Percentiles rank a stretch among this genome's conserved stretches.
phyloP scores from a whole-genome alignment of 257 asterid genomes.

The Sherardia arvensis region DNA sequence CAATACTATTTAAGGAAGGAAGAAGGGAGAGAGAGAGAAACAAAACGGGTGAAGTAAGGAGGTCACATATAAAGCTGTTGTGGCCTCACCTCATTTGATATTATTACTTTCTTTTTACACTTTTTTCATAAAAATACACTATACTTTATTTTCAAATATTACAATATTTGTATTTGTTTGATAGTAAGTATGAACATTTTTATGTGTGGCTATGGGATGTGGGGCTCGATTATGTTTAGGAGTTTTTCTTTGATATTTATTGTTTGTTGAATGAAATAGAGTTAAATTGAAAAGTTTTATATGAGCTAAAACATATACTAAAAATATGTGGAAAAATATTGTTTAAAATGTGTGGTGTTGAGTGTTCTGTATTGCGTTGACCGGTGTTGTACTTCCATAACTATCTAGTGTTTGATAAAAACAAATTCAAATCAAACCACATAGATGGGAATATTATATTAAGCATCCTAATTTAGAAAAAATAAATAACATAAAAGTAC shows the following conservation, averaged over 20 bases:
- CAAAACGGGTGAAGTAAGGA: conserved; percentile 5
- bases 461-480: no score
- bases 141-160: neutral
- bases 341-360: no score
- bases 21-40: conserved; percentile 13
- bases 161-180: neutral
- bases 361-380: no score
- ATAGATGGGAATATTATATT: no score
- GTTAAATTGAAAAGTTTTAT: no score
- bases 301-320: no score
- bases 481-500: no score
- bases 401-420: no score
- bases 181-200: neutral
- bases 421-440: no score
- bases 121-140: neutral
- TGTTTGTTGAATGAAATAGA: no score
- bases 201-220: neutral
- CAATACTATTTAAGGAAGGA: conserved; percentile 29
- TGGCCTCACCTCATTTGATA: conserved; percentile 15
- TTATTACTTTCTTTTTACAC: conserved; percentile 7
- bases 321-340: no score
- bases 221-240: conserved; percentile 2
- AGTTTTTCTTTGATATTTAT: neutral
- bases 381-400: no score
- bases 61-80: conserved; percentile 25